A percentile compares a stretch with the other conserved stretches of the same genome.
phyloP scores from a whole-genome alignment of 345 rosid genomes.

The Fremontodendron californicum region DNA sequence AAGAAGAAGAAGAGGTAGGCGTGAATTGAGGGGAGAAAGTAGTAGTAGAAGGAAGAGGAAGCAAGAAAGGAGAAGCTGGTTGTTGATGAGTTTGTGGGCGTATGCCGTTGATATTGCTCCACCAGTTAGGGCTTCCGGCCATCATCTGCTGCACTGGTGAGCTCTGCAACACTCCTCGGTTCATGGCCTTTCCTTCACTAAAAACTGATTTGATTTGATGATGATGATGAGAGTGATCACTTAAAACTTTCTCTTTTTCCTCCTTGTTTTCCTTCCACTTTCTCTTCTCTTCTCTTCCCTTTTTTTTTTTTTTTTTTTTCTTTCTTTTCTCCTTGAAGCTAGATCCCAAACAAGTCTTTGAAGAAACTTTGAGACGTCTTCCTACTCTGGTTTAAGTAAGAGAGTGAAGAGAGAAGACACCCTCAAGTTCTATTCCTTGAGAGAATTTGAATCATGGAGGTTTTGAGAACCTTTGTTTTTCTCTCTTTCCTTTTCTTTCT shows the following conservation, averaged over 20 bases:
- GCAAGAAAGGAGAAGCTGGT: slow-evolving; percentile 32
- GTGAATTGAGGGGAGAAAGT: slow-evolving; percentile 37
- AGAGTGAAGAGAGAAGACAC: slow-evolving; percentile 18
- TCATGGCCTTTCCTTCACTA: slow-evolving; percentile 36
- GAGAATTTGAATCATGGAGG: slow-evolving; percentile 57
- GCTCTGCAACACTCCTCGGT: slow-evolving; percentile 67
- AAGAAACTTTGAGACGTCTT: slow-evolving; percentile 50
- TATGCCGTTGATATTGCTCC: slow-evolving; percentile 67
- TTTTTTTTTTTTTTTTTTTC: too few species aligned
- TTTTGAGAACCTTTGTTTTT: slow-evolving; percentile 39
- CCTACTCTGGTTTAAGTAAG: slow-evolving; percentile 38
- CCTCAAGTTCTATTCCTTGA: slow-evolving; percentile 13
- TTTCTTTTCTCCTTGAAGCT: too few species aligned
- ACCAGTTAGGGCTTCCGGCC: slow-evolving; percentile 86
- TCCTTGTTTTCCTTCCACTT: not conserved
- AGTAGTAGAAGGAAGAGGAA: slow-evolving; percentile 31
- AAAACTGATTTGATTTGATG: not conserved
- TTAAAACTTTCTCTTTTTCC: slow-evolving; percentile 16
- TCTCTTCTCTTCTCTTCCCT: not conserved
- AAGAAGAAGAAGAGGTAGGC: too few species aligned
- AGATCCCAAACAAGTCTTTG: slow-evolving; percentile 40
- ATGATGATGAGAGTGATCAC: not conserved
- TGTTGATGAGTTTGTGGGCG: slow-evolving; percentile 38
- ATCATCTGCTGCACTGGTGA: slow-evolving; percentile 79
- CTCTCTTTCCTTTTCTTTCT: slow-evolving; percentile 39